Evolutionary conservation across 75 land plant species (phyloP).

Genomic region (Pseudotsuga menziesii): DNA sequence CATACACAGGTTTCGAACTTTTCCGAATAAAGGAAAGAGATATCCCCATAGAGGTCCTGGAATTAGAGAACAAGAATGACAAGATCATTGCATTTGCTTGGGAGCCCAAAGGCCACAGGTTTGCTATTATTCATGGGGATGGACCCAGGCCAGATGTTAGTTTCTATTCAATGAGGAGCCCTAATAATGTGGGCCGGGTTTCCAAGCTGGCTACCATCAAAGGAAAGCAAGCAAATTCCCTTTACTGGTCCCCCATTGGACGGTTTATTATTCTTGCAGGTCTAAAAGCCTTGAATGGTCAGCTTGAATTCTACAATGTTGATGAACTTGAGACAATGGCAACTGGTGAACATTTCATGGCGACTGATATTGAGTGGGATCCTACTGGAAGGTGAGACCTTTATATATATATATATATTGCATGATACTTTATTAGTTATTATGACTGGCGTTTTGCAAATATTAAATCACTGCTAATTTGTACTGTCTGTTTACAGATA

Average conservation of each 20-base stretch:
- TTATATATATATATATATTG: no score
- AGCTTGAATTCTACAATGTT: constrained; percentile 91
- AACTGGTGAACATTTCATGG: constrained; percentile 91
- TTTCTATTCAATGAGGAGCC: constrained; percentile 84
- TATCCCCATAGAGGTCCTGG: constrained; percentile 94
- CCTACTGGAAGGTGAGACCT: constrained; percentile 87
- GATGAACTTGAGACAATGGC: constrained; percentile 98
- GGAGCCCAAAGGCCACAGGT: constrained; percentile 98
- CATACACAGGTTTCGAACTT: constrained; percentile 95
- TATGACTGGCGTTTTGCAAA: background rate
- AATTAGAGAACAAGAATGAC: constrained; percentile 96
- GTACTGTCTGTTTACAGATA: constrained; percentile 43
- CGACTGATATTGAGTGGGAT: constrained; percentile 97
- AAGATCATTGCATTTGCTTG: constrained; percentile 95
- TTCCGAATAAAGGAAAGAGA: constrained; percentile 93
- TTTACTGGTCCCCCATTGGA: constrained; percentile 94
- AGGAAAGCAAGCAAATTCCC: constrained; percentile 88
- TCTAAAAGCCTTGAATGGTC: constrained; percentile 86
- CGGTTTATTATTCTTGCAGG: constrained; percentile 88
- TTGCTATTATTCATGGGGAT: constrained; percentile 97
- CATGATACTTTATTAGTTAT: background rate
- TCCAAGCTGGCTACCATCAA: constrained; percentile 85
- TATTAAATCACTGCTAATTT: background rate
- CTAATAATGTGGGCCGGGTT: constrained; percentile 64
- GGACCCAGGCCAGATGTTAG: constrained; percentile 75